A percentile compares a stretch with the other conserved stretches of the same genome.
Evolutionary conservation across 2,329 filamentous ascomycete genomes (phyloP).

Genomic region (Arthrobotrys iridis): DNA sequence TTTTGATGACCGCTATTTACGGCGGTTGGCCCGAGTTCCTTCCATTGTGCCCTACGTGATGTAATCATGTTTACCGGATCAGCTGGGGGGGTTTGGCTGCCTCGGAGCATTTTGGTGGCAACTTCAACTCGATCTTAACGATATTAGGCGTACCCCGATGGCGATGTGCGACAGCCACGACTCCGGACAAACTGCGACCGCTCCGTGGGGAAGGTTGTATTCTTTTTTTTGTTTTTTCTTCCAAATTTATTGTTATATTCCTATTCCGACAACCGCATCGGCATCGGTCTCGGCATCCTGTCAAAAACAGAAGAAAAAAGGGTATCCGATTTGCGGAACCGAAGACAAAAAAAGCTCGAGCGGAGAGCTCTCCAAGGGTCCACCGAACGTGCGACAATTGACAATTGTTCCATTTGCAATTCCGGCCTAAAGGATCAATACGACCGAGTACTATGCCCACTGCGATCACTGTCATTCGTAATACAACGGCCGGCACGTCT

Average conservation of each 20-base stretch:
- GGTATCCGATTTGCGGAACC: conserved; percentile 1
- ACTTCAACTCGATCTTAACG: conserved; percentile 12
- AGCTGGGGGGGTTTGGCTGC: background rate
- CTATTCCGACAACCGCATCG: conserved; percentile 4
- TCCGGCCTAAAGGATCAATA: conserved; percentile 28
- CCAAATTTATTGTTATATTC: too few relatives aligned
- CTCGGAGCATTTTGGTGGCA: conserved; percentile 3
- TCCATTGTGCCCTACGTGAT: conserved; percentile 6
- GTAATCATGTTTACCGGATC: background rate
- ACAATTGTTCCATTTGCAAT: background rate
- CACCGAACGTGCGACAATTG: background rate
- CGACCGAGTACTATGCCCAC: background rate
- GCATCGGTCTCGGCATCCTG: conserved; percentile 35
- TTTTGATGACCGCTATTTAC: background rate
- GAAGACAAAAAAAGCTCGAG: conserved; percentile 6
- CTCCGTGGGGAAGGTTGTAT: conserved; percentile 34
- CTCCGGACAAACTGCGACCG: conserved; percentile 22
- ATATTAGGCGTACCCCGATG: conserved; percentile 42
- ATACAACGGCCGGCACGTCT: conserved; percentile 2
- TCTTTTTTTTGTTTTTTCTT: too few relatives aligned
- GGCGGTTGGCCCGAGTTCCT: background rate
- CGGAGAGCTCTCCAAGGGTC: conserved; percentile 11
- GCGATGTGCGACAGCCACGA: conserved; percentile 28
- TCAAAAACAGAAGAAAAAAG: too few relatives aligned
- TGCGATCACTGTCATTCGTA: conserved; percentile 11